These are phyloP conservation scores for Penicillium crustosum DNA, from an alignment of 2,329 filamentous ascomycete species.

Conservation along the genomic window DNA sequence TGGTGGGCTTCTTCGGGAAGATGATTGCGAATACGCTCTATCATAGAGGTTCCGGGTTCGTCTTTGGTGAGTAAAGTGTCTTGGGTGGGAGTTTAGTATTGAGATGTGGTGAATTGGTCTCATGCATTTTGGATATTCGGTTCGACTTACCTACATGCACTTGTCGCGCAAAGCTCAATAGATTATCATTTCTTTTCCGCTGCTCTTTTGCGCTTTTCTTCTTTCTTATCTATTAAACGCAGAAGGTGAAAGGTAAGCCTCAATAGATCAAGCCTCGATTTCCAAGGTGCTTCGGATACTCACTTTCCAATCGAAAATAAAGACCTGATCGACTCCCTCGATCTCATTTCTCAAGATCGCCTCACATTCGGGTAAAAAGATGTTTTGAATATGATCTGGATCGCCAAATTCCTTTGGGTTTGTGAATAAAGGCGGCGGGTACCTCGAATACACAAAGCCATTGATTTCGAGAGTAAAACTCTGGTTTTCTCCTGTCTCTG, in stretches of 20 bases:
- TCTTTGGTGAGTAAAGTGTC: slow-evolving; percentile 11
- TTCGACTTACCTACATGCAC: slow-evolving; percentile 9
- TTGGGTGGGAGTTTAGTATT: background rate
- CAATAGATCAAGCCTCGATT: background rate
- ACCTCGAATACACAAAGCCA: background rate
- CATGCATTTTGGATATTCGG: background rate
- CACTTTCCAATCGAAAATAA: slow-evolving; percentile 15
- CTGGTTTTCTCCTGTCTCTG: background rate
- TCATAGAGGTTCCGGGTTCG: slow-evolving; percentile 5
- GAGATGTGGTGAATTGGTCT: background rate
- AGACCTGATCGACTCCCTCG: background rate
- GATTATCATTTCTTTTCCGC: slow-evolving; percentile 3
- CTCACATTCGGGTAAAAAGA: slow-evolving; percentile 15
- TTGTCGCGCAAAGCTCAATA: slow-evolving; percentile 8
- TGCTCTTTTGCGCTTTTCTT: slow-evolving; percentile 13
- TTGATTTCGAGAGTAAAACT: background rate
- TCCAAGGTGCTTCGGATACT: background rate
- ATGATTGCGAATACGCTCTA: slow-evolving; percentile 13
- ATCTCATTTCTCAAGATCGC: slow-evolving; percentile 9
- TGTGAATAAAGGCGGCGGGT: background rate
- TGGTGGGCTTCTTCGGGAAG: slow-evolving; percentile 7
- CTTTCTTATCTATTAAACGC: slow-evolving; percentile 7
- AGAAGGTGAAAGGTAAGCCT: background rate
- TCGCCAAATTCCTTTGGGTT: slow-evolving; percentile 1
- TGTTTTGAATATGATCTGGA: slow-evolving; percentile 4